Conservation (phyloP, 768 basidiomycete genomes). For the Hysterangium stoloniferum region DNA sequence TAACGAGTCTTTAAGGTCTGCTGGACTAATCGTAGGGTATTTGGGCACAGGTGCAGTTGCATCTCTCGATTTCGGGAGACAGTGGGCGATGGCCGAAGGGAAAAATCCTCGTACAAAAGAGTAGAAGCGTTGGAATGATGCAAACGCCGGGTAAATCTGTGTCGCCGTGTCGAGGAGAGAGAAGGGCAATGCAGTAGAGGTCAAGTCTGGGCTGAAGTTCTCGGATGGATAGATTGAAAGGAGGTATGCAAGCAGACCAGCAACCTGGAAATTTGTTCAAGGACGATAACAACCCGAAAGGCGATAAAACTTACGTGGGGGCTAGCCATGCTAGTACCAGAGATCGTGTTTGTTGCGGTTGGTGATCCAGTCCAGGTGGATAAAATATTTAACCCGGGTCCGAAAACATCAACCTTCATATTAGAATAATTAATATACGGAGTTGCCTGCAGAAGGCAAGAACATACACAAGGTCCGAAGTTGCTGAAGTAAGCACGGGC, state of each 20-base stretch:
- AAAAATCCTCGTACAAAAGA: constrained; percentile 45
- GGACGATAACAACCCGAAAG: not conserved
- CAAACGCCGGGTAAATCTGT: constrained; percentile 25
- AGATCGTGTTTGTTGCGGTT: constrained; percentile 63
- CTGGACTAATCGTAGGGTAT: constrained; percentile 14
- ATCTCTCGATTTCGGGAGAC: constrained; percentile 48
- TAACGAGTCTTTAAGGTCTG: constrained; percentile 70
- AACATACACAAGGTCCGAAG: constrained; percentile 60
- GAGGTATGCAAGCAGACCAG: constrained; percentile 86
- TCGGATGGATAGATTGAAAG: constrained; percentile 77
- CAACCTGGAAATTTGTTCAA: constrained; percentile 30
- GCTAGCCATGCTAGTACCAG: constrained; percentile 92
- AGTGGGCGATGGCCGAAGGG: constrained; percentile 48
- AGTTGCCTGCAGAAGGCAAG: not conserved
- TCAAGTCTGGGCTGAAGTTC: constrained; percentile 47
- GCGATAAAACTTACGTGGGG: constrained; percentile 51
- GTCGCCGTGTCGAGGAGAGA: constrained; percentile 24
- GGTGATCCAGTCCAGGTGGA: constrained; percentile 74
- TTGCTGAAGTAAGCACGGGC: constrained; percentile 92
- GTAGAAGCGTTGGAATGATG: constrained; percentile 40
- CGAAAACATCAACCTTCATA: constrained; percentile 67
- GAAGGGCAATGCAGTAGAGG: constrained; percentile 27
- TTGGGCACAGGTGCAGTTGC: constrained; percentile 31
- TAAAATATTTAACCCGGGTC: constrained; percentile 83
- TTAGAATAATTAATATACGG: not conserved